Percentiles rank a stretch among this genome's conserved stretches.
phyloP scores from a whole-genome alignment of 2,329 filamentous ascomycete genomes.

The Aspergillus niger region DNA sequence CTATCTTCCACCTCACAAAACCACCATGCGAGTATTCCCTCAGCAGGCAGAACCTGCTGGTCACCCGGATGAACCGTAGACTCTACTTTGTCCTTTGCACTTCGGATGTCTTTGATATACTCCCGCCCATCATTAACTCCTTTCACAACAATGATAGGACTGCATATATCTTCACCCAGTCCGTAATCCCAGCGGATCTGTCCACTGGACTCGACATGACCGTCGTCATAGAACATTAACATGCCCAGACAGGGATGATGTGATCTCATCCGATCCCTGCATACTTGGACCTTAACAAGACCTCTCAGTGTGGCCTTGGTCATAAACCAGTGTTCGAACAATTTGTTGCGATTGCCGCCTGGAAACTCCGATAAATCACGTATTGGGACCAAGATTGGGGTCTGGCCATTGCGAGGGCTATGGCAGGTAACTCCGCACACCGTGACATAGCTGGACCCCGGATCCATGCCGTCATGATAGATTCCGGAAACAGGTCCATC shows the following conservation, averaged over 20 bases:
- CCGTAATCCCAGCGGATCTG: conserved; percentile 19
- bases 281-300: conserved; percentile 17
- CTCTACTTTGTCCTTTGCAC: background rate
- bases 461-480: conserved; percentile 18
- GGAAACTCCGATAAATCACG: background rate
- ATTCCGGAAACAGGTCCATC: conserved; percentile 20
- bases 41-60: conserved; percentile 10
- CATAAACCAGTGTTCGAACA: conserved; percentile 14
- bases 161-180: conserved; percentile 6
- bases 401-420: background rate
- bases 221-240: conserved; percentile 15
- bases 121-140: background rate
- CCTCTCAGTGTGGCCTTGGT: conserved; percentile 13
- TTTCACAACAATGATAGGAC: conserved; percentile 10
- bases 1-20: conserved; percentile 13
- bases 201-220: conserved; percentile 18
- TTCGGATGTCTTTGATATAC: conserved; percentile 12
- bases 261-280: conserved; percentile 12
- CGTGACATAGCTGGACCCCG: background rate
- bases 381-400: background rate
- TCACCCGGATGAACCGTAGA: background rate
- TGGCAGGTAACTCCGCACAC: conserved; percentile 20
- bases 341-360: background rate
- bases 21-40: conserved; percentile 19
- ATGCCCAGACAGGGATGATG: conserved; percentile 17